Percentiles rank a stretch among this genome's conserved stretches.
phyloP scores from a whole-genome alignment of 768 basidiomycete species.

The Brasilioporus rufonigricans region DNA sequence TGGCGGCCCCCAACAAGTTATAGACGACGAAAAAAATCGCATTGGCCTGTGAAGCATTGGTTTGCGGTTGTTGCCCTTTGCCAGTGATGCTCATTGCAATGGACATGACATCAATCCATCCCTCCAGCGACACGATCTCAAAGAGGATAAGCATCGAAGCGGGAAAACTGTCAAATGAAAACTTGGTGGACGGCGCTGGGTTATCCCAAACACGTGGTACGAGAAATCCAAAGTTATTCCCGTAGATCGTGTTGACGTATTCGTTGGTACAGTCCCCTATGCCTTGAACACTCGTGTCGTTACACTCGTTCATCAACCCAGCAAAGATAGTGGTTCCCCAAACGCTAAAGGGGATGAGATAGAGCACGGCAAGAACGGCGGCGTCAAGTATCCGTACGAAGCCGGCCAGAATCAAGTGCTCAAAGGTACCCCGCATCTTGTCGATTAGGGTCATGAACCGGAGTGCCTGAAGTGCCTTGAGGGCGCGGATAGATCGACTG shows the following conservation, averaged over 20 bases:
- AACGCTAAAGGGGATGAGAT: constrained; percentile 89
- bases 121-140: constrained; percentile 94
- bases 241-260: constrained; percentile 62
- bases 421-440: constrained; percentile 83
- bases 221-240: constrained; percentile 61
- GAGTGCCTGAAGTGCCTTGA: constrained; percentile 87
- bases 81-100: constrained; percentile 79
- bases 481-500: constrained; percentile 75
- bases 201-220: constrained; percentile 89
- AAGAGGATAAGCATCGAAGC: constrained; percentile 87
- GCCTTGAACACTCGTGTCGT: constrained; percentile 55
- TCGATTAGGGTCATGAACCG: constrained; percentile 88
- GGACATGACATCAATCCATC: constrained; percentile 94
- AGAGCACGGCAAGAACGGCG: constrained; percentile 82
- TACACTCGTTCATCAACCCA: constrained; percentile 82
- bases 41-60: constrained; percentile 74
- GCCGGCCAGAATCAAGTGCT: constrained; percentile 84
- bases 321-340: constrained; percentile 95
- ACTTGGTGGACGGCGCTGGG: constrained; percentile 77
- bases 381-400: constrained; percentile 85
- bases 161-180: constrained; percentile 87
- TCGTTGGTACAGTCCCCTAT: constrained; percentile 71
- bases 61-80: constrained; percentile 61
- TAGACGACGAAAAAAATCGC: constrained; percentile 91
- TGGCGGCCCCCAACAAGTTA: constrained; percentile 86